These are phyloP conservation scores for Symbiodinium natans DNA, from an alignment of 73 alveolate genomes.

Conservation along the genomic window DNA sequence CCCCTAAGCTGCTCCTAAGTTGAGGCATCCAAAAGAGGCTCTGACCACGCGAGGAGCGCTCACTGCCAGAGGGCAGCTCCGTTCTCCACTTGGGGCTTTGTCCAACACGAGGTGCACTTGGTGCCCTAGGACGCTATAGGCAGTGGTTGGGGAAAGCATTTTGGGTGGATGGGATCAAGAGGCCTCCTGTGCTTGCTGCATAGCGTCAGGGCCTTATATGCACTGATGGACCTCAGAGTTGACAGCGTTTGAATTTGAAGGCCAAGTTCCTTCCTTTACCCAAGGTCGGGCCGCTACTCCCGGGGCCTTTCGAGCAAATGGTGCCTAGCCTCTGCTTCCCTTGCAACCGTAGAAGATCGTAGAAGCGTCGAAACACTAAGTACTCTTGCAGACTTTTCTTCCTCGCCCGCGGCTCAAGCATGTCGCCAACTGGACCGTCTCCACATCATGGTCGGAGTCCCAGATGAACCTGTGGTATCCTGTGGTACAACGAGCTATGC, in stretches of 20 bases:
- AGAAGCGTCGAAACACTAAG: too few species aligned
- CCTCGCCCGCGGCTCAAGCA: neutral
- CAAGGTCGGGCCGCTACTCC: constrained; percentile 60
- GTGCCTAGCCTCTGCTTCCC: too few species aligned
- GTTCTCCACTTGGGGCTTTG: constrained; percentile 83
- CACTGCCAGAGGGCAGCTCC: constrained; percentile 46
- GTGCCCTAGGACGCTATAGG: neutral
- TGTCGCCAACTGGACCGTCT: neutral
- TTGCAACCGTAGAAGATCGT: too few species aligned
- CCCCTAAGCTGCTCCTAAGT: neutral
- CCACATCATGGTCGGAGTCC: neutral
- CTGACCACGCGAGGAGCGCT: constrained; percentile 33
- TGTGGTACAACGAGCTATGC: too few species aligned
- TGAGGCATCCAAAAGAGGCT: too few species aligned
- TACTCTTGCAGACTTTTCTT: too few species aligned
- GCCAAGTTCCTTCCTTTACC: neutral
- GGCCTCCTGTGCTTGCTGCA: constrained; percentile 80
- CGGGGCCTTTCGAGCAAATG: constrained; percentile 85
- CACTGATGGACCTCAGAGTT: neutral
- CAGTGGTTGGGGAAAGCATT: neutral
- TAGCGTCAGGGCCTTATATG: neutral
- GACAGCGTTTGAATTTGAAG: neutral
- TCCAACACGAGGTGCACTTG: constrained; percentile 53
- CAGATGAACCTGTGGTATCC: too few species aligned
- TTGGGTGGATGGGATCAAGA: neutral